A percentile compares a stretch with the other conserved stretches of the same genome.
phyloP scores from a whole-genome alignment of 306 rosid species.

The Vicia sativa region DNA sequence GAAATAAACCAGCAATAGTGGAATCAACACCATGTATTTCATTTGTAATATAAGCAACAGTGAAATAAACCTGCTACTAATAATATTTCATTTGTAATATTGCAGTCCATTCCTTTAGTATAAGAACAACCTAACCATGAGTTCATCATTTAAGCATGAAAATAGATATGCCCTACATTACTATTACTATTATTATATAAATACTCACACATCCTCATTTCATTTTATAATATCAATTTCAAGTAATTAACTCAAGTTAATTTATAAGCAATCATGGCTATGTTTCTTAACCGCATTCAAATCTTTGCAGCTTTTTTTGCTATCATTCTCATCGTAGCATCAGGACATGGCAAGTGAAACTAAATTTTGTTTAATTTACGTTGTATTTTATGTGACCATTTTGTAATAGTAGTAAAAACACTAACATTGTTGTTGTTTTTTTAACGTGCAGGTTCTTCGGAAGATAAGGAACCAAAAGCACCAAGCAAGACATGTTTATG shows the following conservation, averaged over 20 bases:
- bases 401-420: too few relatives aligned
- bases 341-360: constrained; percentile 33
- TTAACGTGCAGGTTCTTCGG: constrained; percentile 16
- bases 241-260: background rate
- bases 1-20: too few relatives aligned
- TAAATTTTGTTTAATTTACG: background rate
- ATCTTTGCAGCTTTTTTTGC: constrained; percentile 36
- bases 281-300: constrained; percentile 29
- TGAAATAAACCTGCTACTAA: too few relatives aligned
- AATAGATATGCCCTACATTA: background rate
- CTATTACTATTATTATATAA: background rate
- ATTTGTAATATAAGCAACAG: too few relatives aligned
- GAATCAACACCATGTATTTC: too few relatives aligned
- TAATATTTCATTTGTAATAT: background rate
- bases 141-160: constrained; percentile 40
- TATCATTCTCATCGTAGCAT: constrained; percentile 27
- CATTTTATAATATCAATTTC: background rate
- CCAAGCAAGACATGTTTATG: constrained; percentile 23
- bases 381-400: too few relatives aligned
- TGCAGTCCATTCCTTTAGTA: background rate
- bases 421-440: too few relatives aligned
- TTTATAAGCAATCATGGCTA: constrained; percentile 30
- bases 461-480: constrained; percentile 22
- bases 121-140: constrained; percentile 41
- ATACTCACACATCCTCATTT: constrained; percentile 3